These are phyloP conservation scores for Fusarium pseudonygamai DNA, from an alignment of 2,329 filamentous ascomycete species.

Conservation along the genomic window DNA sequence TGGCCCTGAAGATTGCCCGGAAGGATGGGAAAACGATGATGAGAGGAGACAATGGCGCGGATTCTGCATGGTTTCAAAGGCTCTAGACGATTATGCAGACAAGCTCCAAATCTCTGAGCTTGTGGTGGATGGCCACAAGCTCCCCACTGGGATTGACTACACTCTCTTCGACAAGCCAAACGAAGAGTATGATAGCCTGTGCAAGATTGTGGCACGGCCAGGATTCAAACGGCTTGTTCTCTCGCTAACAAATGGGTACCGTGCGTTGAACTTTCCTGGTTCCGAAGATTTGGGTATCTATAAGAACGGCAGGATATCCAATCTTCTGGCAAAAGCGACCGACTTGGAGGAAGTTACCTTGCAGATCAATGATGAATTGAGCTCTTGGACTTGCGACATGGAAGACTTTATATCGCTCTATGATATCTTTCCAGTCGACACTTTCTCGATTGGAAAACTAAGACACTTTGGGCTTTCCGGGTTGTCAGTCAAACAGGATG, in stretches of 20 bases:
- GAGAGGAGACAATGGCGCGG: neutral
- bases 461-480: constrained; percentile 7
- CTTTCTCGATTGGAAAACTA: neutral
- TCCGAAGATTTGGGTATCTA: neutral
- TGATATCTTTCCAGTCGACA: neutral
- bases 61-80: neutral
- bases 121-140: neutral
- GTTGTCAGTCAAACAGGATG: neutral
- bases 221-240: neutral
- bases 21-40: neutral
- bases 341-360: neutral
- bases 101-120: neutral
- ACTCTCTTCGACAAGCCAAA: neutral
- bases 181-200: neutral
- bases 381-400: neutral
- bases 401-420: neutral
- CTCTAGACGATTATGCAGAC: neutral
- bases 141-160: neutral
- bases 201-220: neutral
- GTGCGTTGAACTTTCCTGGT: neutral
- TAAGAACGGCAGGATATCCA: neutral
- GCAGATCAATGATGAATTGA: neutral
- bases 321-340: neutral
- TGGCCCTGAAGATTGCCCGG: neutral
- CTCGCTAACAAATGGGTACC: neutral